Base-by-base conservation (phyloP, 1,139 yeast species). In the Yamadazyma sp. region DNA sequence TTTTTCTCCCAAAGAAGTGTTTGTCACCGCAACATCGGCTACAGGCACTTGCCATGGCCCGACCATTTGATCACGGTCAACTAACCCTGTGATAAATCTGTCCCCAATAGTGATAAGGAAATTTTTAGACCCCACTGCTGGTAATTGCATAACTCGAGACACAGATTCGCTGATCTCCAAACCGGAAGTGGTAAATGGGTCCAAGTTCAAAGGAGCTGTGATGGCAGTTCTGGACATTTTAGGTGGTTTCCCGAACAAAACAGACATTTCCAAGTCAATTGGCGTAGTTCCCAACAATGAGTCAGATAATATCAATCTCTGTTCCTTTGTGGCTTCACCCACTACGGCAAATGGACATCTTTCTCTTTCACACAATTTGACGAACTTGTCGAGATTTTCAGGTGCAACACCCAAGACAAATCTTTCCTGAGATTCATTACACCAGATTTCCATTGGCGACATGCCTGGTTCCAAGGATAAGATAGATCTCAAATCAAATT, bases 31-130 rank as follows among this genome's bases (percentile, higher is more conserved):
- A 42, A 89, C 97, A 62, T 94, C 98, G n/a, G 98, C 94, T 17
- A 94, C 98, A 33, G 99, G 98, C 5, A 86, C 91, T 73, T 94
- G 99, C 98, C 98, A 94, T 57, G 98, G 98, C 33, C 99, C 99
- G 45, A 94, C 98, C 85, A 91, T 85, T 70, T 94, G 99, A 61
- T 94, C 99, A 61, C 98, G 83, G 56, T 95, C 98, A 47, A 92
- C 87, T 53, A 94, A 77, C 36, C 99, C 99, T 31, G 98, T 92
- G 45, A 94, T 94, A 23, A 94, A 79, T 68, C 99, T 83, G 62
- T 94, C 99, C 63, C 97, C 98, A 62, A 94, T 94, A 12, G 98
- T 92, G 59, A 94, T 87, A 56, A 94, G 75, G 75, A 94, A 94
- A 37, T 85, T 84, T 69, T 94, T 94, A 33, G 98, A 89, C 22